phyloP scores from a whole-genome alignment of 208 protist genomes.

The Leishmania lainsoni region DNA sequence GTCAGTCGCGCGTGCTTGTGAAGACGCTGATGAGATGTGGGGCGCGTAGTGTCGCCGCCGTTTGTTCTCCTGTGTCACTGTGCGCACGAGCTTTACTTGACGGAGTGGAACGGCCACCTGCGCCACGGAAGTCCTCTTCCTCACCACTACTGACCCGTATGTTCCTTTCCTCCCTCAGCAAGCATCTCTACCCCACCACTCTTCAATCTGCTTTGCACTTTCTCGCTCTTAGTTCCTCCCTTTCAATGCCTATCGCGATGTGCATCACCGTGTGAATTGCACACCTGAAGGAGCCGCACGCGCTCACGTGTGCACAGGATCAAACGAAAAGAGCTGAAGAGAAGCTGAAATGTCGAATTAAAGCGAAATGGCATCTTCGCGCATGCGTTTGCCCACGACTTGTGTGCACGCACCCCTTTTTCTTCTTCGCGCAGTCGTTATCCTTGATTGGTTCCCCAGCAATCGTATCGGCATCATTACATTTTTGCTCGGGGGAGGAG shows the following conservation, averaged over 20 bases:
- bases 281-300: neutral
- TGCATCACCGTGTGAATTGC: neutral
- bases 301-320: neutral
- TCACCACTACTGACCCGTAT: neutral
- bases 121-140: neutral
- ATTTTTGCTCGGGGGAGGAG: neutral
- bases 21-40: neutral
- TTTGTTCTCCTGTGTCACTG: neutral
- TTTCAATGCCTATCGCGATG: neutral
- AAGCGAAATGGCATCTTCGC: neutral
- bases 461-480: neutral
- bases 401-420: neutral
- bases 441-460: neutral
- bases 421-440: neutral
- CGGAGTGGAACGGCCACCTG: neutral
- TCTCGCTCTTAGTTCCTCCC: neutral
- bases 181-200: conserved; percentile 1
- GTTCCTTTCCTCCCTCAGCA: neutral
- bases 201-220: neutral
- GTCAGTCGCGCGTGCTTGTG: neutral
- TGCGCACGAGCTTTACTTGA: neutral
- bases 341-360: neutral
- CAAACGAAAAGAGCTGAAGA: neutral
- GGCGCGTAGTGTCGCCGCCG: neutral
- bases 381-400: neutral